Base-by-base conservation (phyloP, 768 basidiomycete genomes). In the Polyporus arcularius region DNA sequence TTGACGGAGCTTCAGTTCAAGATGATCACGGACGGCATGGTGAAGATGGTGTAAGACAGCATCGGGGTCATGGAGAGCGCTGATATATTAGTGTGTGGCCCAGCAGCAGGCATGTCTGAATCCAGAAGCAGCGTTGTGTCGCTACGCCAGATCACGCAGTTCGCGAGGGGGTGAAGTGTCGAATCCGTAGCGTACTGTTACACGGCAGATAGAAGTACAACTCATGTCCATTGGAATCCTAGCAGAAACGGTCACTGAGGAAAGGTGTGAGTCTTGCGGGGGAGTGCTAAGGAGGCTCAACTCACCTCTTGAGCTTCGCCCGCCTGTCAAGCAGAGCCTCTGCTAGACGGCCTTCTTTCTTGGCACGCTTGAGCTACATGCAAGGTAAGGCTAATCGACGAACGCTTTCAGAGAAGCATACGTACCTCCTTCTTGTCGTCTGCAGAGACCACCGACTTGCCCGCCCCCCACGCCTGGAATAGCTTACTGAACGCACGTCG, bases 391-490 rank as follows among this genome's bases (percentile, higher is more conserved):
- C 7, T 59, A 35, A 39, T 53, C 32, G 57, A 54, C 58, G 58
- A 50, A 55, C 39, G 32, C 30, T 56, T 40, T 28, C 15, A 51
- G 15, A 2, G 6, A 53, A 16, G 30, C 26, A 39, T 38, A 58
- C 82, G 14, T 61, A 89, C 92, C 77, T 88, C 89, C 72, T 83
- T 85, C 75, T 85, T 89, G 67, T 94, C 94, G 0, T 80, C 83
- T 0, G 65, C 69, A 1, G 92, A 92, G 21, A 87, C 81, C 6
- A 96, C 77, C 16, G 84, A 84, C 38, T 87, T 79, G 4, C 91
- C 89, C 21, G 90, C 89, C 26, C 93, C 93, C 90, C 94, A 94
- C 0, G 92, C 81, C 67, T 96, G 94, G 72, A 85, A 87, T 46
- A 87, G 68, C 53, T 80, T 85, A 71, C 91, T 94, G 21, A 68